These are phyloP conservation scores for Bathelium albidoporum DNA, from an alignment of 495 filamentous ascomycete genomes.

Conservation along the genomic window DNA sequence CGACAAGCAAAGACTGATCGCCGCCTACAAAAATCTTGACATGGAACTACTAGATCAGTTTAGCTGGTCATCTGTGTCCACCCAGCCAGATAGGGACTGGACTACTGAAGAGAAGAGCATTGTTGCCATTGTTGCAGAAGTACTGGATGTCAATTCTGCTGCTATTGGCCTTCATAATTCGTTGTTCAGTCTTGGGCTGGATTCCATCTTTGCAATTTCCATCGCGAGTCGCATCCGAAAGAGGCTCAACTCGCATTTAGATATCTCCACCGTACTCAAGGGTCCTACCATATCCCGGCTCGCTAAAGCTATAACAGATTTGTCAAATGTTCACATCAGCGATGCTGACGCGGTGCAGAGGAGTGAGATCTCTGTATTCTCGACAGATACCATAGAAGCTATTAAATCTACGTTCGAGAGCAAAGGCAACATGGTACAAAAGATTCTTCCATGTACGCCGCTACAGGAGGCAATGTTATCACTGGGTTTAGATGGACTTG, in stretches of 20 bases:
- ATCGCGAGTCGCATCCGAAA: slow-evolving; percentile 44
- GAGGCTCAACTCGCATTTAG: slow-evolving; percentile 35
- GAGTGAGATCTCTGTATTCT: slow-evolving; percentile 24
- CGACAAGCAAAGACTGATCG: slow-evolving; percentile 40
- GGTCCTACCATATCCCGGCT: slow-evolving; percentile 50
- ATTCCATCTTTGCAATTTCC: slow-evolving; percentile 71
- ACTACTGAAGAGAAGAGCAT: slow-evolving; percentile 33
- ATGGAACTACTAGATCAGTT: slow-evolving; percentile 21
- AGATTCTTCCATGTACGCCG: slow-evolving; percentile 66
- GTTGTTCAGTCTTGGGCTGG: slow-evolving; percentile 58
- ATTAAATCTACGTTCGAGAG: slow-evolving; percentile 28
- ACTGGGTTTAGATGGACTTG: slow-evolving; percentile 15
- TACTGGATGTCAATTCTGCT: slow-evolving; percentile 36
- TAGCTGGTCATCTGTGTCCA: slow-evolving; percentile 9
- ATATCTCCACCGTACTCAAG: slow-evolving; percentile 54
- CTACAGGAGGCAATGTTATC: slow-evolving; percentile 74
- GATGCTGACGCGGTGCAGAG: slow-evolving; percentile 11
- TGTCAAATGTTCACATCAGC: neutral
- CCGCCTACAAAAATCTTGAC: slow-evolving; percentile 20
- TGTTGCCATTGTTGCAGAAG: slow-evolving; percentile 40
- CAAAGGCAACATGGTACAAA: slow-evolving; percentile 33
- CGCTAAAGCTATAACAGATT: slow-evolving; percentile 28
- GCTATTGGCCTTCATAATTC: slow-evolving; percentile 41
- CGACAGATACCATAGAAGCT: slow-evolving; percentile 25
- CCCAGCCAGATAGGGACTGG: slow-evolving; percentile 26